Conservation (phyloP, 495 filamentous ascomycete species). For the Xylaria telfairii region DNA sequence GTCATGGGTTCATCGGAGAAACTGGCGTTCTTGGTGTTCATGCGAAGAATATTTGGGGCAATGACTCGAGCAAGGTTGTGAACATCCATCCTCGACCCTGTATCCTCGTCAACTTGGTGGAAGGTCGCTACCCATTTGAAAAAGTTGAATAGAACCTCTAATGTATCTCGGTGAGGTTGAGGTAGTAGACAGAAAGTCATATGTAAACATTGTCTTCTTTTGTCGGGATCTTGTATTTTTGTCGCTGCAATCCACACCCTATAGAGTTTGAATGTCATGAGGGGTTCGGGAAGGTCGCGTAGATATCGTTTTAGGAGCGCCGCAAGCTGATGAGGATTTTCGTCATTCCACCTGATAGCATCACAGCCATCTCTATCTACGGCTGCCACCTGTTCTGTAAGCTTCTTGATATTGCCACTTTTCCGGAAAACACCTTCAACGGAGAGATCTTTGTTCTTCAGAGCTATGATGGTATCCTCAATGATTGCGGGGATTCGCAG, state of each 20-base stretch:
- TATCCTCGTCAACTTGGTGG: slow-evolving; percentile 90
- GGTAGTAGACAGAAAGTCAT: slow-evolving; percentile 92
- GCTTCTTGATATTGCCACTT: slow-evolving; percentile 93
- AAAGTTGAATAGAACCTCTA: slow-evolving; percentile 95
- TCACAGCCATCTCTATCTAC: slow-evolving; percentile 84
- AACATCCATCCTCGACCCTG: slow-evolving; percentile 97
- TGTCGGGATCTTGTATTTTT: slow-evolving; percentile 85
- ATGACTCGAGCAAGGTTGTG: slow-evolving; percentile 99
- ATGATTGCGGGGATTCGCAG: slow-evolving; percentile 87
- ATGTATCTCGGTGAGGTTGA: slow-evolving; percentile 88
- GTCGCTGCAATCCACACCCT: slow-evolving; percentile 87
- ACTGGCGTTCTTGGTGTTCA: slow-evolving; percentile 64
- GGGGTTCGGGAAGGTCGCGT: slow-evolving; percentile 89
- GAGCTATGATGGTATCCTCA: slow-evolving; percentile 88
- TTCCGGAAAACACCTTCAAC: slow-evolving; percentile 99
- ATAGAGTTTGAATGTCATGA: slow-evolving; percentile 95
- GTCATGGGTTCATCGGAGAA: slow-evolving; percentile 85
- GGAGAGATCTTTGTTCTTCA: slow-evolving; percentile 99
- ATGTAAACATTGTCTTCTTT: slow-evolving; percentile 83
- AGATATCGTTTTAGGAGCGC: slow-evolving; percentile 96
- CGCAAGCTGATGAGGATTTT: slow-evolving; percentile 90
- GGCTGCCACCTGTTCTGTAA: slow-evolving; percentile 80
- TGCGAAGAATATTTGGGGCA: slow-evolving; percentile 91
- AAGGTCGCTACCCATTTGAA: slow-evolving; percentile 98
- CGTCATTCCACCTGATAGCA: slow-evolving; percentile 78